A percentile compares a stretch with the other conserved stretches of the same genome.
phyloP scores from a whole-genome alignment of 768 basidiomycete species.

The Pisolithus sp. region DNA sequence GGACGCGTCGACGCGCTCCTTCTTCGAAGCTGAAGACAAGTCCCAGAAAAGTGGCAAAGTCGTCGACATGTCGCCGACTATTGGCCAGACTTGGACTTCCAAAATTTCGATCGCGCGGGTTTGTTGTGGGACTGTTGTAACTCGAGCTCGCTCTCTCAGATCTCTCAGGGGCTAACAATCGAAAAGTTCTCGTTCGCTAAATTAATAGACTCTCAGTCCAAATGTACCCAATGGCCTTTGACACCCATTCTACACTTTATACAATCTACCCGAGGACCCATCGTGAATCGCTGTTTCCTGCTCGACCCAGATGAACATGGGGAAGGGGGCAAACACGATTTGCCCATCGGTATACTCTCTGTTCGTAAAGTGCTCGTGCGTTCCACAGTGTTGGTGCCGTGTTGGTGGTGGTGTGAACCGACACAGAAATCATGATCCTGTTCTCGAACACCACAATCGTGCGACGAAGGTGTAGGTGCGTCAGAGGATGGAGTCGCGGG shows the following conservation, averaged over 20 bases:
- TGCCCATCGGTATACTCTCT: background rate
- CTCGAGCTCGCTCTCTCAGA: slow-evolving; percentile 1
- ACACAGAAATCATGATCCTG: background rate
- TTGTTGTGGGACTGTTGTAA: slow-evolving; percentile 25
- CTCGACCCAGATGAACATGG: slow-evolving; percentile 9
- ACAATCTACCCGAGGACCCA: slow-evolving; percentile 68
- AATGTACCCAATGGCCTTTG: slow-evolving; percentile 70
- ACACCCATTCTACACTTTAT: slow-evolving; percentile 58
- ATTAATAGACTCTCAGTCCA: slow-evolving; percentile 33
- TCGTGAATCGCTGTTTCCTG: slow-evolving; percentile 49
- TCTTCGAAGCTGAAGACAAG: slow-evolving; percentile 74
- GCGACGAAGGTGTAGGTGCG: slow-evolving; percentile 8
- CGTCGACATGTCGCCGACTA: slow-evolving; percentile 52
- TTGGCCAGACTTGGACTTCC: background rate
- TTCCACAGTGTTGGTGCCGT: background rate
- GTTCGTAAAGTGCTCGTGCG: background rate
- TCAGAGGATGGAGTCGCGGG: slow-evolving; percentile 23
- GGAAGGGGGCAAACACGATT: slow-evolving; percentile 2
- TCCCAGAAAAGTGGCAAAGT: slow-evolving; percentile 94
- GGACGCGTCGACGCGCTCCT: slow-evolving; percentile 78
- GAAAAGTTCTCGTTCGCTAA: too few species aligned
- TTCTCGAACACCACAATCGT: background rate
- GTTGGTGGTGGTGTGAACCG: background rate
- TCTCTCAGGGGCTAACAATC: too few species aligned
- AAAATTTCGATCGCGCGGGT: slow-evolving; percentile 10